A percentile compares a stretch with the other conserved stretches of the same genome.
Conservation (phyloP, 768 basidiomycete species). For the Panellus pusillus region DNA sequence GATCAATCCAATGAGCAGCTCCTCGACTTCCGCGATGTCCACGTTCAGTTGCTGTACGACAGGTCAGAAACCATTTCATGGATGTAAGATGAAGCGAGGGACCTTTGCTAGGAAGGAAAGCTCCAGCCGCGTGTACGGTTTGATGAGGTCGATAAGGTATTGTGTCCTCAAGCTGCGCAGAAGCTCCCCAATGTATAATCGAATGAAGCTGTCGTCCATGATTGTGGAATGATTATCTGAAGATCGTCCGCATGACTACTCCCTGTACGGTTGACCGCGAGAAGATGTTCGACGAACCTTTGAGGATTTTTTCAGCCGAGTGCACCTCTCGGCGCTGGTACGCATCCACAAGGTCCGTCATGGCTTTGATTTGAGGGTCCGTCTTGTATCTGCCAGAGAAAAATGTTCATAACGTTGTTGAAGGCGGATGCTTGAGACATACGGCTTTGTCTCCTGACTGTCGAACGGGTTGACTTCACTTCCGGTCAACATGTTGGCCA, state of each 20-base stretch:
- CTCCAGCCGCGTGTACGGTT: conserved; percentile 94
- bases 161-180: conserved; percentile 92
- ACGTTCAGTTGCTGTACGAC: conserved; percentile 86
- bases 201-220: conserved; percentile 94
- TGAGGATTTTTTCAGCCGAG: conserved; percentile 93
- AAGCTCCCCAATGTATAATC: conserved; percentile 94
- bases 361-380: conserved; percentile 94
- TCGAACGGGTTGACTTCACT: conserved; percentile 99
- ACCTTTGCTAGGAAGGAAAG: conserved; percentile 89
- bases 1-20: conserved; percentile 89
- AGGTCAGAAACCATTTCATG: background rate
- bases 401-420: background rate
- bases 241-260: background rate
- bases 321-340: conserved; percentile 97
- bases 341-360: conserved; percentile 96
- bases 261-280: background rate
- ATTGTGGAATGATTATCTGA: conserved; percentile 92
- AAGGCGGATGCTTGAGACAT: conserved; percentile 27
- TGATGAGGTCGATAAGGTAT: conserved; percentile 97
- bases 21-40: conserved; percentile 88
- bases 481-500: conserved; percentile 97
- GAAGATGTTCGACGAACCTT: conserved; percentile 49
- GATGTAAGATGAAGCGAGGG: background rate
- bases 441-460: conserved; percentile 99
- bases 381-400: conserved; percentile 75